A percentile compares a stretch with the other conserved stretches of the same genome.
These are phyloP conservation scores for Ceratorhiza oryzae-sativae DNA, from an alignment of 1,284 basidiomycete species.

Conservation along the genomic window DNA sequence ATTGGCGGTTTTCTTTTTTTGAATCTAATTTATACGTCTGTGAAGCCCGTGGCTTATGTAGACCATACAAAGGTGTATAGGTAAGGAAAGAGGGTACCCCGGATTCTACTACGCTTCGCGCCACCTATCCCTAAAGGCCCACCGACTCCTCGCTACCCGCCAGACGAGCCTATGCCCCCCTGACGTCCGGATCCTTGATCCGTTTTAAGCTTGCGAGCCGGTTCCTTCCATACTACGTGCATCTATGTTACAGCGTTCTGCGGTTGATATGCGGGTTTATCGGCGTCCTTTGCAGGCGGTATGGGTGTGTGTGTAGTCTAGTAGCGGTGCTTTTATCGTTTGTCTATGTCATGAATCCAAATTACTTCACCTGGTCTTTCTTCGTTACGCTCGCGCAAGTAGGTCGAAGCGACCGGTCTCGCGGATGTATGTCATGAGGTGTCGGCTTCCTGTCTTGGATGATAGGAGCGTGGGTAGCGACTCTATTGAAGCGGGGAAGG, in stretches of 20 bases:
- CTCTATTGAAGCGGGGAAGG: neutral
- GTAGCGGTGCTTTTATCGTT: neutral
- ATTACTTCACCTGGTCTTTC: neutral
- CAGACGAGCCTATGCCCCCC: slow-evolving; percentile 7
- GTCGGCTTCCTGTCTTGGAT: neutral
- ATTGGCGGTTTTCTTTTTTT: slow-evolving; percentile 7
- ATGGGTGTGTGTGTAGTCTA: neutral
- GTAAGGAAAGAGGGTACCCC: neutral
- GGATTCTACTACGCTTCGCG: slow-evolving; percentile 3
- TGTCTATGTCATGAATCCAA: too few species aligned
- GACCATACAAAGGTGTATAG: slow-evolving; percentile 17
- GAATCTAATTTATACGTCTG: slow-evolving; percentile 3
- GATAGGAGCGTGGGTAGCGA: neutral
- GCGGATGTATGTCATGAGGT: slow-evolving; percentile 1
- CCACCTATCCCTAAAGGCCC: slow-evolving; percentile 11
- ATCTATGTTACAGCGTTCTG: neutral
- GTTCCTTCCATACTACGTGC: slow-evolving; percentile 6
- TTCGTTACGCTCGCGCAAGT: neutral
- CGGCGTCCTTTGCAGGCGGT: neutral
- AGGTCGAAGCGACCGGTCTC: neutral
- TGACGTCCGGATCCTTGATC: slow-evolving; percentile 8
- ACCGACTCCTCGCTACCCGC: neutral
- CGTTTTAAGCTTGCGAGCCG: slow-evolving; percentile 10
- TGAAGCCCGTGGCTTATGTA: slow-evolving; percentile 10
- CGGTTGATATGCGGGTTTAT: neutral